phyloP scores from a whole-genome alignment of 2,329 filamentous ascomycete species.

The Alternaria sp. region DNA sequence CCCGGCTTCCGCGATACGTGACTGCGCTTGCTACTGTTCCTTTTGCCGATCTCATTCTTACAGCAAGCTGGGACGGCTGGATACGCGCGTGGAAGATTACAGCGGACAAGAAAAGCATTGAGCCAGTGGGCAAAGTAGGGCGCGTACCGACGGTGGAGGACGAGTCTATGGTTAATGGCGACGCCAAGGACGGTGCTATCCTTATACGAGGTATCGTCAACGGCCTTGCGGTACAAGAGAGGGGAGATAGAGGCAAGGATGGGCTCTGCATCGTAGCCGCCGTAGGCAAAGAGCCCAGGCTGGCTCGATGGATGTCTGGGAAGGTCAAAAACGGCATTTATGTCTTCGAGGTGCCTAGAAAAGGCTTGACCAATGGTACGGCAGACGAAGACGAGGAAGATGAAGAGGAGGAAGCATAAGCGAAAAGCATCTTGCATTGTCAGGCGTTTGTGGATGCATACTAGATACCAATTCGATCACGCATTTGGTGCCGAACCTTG shows the following conservation, averaged over 20 bases:
- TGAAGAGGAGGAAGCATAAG: neutral
- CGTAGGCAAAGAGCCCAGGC: conserved; percentile 83
- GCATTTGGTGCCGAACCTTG: neutral
- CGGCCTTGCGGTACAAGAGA: conserved; percentile 85
- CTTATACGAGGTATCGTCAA: conserved; percentile 81
- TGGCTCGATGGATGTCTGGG: conserved; percentile 81
- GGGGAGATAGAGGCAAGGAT: conserved; percentile 75
- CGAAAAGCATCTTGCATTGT: conserved; percentile 18
- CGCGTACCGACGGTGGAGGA: conserved; percentile 34
- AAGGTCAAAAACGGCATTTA: conserved; percentile 82
- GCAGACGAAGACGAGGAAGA: conserved; percentile 16
- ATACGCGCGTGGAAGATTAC: conserved; percentile 86
- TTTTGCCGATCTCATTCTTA: conserved; percentile 89
- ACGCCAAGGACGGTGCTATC: conserved; percentile 31
- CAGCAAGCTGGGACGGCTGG: conserved; percentile 92
- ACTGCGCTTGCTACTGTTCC: conserved; percentile 87
- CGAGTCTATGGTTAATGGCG: conserved; percentile 14
- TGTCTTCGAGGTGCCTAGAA: conserved; percentile 79
- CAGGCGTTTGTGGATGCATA: conserved; percentile 15
- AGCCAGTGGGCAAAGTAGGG: conserved; percentile 74
- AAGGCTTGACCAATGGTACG: conserved; percentile 32
- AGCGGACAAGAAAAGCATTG: conserved; percentile 75
- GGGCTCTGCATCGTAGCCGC: conserved; percentile 87
- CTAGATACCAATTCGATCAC: conserved; percentile 33
- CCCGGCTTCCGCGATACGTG: conserved; percentile 80